A percentile compares a stretch with the other conserved stretches of the same genome.
phyloP scores from a whole-genome alignment of 2,329 filamentous ascomycete species.

The Colletotrichum tropicale region DNA sequence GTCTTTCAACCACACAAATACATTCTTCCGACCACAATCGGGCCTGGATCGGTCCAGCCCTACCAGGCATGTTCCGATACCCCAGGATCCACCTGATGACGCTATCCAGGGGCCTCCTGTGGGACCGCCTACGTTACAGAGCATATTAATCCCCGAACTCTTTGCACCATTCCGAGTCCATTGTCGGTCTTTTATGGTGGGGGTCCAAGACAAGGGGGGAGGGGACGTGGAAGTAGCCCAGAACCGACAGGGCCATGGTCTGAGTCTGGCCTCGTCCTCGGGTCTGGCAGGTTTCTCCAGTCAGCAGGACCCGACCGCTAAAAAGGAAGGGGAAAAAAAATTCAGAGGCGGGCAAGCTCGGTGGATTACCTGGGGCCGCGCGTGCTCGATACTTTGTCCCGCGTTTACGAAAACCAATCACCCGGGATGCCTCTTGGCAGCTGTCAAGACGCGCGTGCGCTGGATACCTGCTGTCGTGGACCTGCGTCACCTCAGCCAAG shows the following conservation, averaged over 20 bases:
- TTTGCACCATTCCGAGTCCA: neutral
- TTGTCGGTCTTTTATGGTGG: neutral
- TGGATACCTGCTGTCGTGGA: neutral
- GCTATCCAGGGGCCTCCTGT: neutral
- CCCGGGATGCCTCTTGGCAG: neutral
- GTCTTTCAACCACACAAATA: neutral
- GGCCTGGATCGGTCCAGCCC: constrained; percentile 26
- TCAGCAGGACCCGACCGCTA: neutral
- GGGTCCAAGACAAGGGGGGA: neutral
- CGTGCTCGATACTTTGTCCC: neutral
- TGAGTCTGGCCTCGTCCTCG: neutral
- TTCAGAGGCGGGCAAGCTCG: neutral
- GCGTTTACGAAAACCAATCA: neutral
- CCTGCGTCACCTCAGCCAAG: neutral
- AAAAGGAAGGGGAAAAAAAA: too few relatives aligned
- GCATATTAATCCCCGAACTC: neutral
- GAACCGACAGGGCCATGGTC: neutral
- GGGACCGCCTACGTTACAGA: neutral
- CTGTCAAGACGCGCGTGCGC: neutral
- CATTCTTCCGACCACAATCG: neutral
- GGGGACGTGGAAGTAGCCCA: neutral
- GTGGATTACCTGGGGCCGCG: neutral
- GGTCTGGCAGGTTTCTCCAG: neutral
- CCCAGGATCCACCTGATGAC: neutral
- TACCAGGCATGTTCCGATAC: constrained; percentile 48